A percentile compares a stretch with the other conserved stretches of the same genome.
Evolutionary conservation across 169 alveolate species (phyloP).

Genomic region (Cryptosporidium muris): DNA sequence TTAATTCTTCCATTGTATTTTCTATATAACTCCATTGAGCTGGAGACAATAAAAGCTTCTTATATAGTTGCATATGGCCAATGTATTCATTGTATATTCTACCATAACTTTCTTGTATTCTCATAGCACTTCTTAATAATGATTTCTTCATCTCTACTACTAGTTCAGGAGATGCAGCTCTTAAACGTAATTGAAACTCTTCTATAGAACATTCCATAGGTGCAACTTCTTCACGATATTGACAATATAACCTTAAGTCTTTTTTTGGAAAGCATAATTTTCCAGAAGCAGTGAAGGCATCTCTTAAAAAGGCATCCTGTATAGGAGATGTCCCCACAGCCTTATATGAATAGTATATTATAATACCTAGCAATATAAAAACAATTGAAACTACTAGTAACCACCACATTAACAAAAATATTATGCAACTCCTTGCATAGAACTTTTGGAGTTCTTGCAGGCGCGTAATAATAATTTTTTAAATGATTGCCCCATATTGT

Average conservation of each 20-base stretch:
- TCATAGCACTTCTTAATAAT: conserved; percentile 60
- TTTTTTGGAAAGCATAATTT: conserved; percentile 52
- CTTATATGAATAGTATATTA: conserved; percentile 44
- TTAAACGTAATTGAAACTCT: conserved; percentile 36
- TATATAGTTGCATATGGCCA: conserved; percentile 61
- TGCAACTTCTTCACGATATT: conserved; percentile 55
- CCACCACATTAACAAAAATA: conserved; percentile 46
- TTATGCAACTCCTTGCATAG: not conserved
- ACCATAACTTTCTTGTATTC: conserved; percentile 43
- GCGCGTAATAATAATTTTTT: too few relatives aligned
- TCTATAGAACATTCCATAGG: conserved; percentile 27
- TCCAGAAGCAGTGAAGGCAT: conserved; percentile 47
- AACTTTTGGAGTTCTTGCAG: not conserved
- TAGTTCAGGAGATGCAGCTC: conserved; percentile 60
- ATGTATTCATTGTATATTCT: conserved; percentile 49
- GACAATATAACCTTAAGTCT: conserved; percentile 28
- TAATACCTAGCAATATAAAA: conserved; percentile 27
- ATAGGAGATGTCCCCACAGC: conserved; percentile 1
- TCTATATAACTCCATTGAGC: conserved; percentile 54
- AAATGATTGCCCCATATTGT: too few relatives aligned
- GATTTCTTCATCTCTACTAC: conserved; percentile 63
- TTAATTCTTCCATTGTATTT: conserved; percentile 57
- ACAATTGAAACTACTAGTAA: conserved; percentile 11
- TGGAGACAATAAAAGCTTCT: conserved; percentile 49
- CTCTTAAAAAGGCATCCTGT: conserved; percentile 41